phyloP scores from a whole-genome alignment of 192 early-diverging fungal species.

The Fimicolochytrium jonesii region DNA sequence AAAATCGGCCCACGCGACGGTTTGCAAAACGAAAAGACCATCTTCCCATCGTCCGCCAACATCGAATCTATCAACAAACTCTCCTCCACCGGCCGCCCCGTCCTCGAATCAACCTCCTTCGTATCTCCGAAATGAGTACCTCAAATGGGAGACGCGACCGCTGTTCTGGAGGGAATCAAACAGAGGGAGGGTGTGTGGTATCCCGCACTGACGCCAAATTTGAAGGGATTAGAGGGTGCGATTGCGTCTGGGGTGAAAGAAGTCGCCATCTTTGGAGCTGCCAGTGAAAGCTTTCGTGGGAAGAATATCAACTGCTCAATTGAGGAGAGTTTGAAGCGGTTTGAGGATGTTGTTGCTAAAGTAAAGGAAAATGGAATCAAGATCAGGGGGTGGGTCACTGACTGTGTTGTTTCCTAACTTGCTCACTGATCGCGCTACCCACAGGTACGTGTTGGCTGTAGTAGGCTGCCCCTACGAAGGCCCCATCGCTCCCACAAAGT shows the following conservation, averaged over 20 bases:
- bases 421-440: too few species aligned
- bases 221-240: conserved; percentile 78
- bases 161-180: conserved; percentile 69
- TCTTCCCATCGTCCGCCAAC: conserved; percentile 78
- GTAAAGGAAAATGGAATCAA: conserved; percentile 60
- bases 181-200: conserved; percentile 68
- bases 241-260: conserved; percentile 75
- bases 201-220: conserved; percentile 89
- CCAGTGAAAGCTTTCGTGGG: conserved; percentile 78
- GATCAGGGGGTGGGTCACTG: conserved; percentile 72
- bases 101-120: conserved; percentile 90
- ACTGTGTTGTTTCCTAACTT: too few species aligned
- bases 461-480: conserved; percentile 95
- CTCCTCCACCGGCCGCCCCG: conserved; percentile 64
- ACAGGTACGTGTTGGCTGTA: conserved; percentile 86
- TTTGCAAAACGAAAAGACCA: conserved; percentile 88
- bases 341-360: conserved; percentile 58
- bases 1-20: conserved; percentile 94
- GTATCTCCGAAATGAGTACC: conserved; percentile 97
- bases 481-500: conserved; percentile 63
- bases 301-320: conserved; percentile 94
- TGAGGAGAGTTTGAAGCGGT: conserved; percentile 71
- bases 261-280: conserved; percentile 89
- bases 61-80: conserved; percentile 83
- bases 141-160: conserved; percentile 81